These are phyloP conservation scores for Larix kaempferi DNA, from an alignment of 75 land plant species.

Conservation along the genomic window DNA sequence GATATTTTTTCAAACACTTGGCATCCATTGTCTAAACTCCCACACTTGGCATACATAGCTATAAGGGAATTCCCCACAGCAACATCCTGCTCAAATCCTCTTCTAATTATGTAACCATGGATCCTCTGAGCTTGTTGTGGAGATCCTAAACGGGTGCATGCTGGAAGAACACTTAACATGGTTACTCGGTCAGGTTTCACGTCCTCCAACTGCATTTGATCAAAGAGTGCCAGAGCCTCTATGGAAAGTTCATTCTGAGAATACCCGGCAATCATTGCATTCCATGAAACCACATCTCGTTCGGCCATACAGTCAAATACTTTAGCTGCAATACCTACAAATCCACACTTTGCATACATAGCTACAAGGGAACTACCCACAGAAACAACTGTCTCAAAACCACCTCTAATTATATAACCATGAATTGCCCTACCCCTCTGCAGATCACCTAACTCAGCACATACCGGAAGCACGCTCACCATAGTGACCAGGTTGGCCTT, in stretches of 20 bases:
- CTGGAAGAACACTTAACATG: background rate
- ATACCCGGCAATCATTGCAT: constrained; percentile 42
- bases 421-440: constrained; percentile 48
- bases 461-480: constrained; percentile 47
- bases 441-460: constrained; percentile 39
- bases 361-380: constrained; percentile 50
- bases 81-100: background rate
- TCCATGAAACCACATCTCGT: constrained; percentile 50
- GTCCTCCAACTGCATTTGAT: constrained; percentile 20
- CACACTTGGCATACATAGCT: constrained; percentile 20
- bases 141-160: background rate
- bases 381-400: constrained; percentile 39
- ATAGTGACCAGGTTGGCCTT: constrained; percentile 41
- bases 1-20: constrained; percentile 10
- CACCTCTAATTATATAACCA: constrained; percentile 34
- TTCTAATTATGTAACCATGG: background rate
- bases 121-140: background rate
- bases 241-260: constrained; percentile 23
- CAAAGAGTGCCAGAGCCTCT: constrained; percentile 32
- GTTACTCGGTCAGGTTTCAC: background rate
- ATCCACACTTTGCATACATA: constrained; percentile 47
- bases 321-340: constrained; percentile 16
- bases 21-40: constrained; percentile 16
- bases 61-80: background rate
- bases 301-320: constrained; percentile 46